These are phyloP conservation scores for Salix udensis DNA, from an alignment of 345 rosid species.

Conservation along the genomic window DNA sequence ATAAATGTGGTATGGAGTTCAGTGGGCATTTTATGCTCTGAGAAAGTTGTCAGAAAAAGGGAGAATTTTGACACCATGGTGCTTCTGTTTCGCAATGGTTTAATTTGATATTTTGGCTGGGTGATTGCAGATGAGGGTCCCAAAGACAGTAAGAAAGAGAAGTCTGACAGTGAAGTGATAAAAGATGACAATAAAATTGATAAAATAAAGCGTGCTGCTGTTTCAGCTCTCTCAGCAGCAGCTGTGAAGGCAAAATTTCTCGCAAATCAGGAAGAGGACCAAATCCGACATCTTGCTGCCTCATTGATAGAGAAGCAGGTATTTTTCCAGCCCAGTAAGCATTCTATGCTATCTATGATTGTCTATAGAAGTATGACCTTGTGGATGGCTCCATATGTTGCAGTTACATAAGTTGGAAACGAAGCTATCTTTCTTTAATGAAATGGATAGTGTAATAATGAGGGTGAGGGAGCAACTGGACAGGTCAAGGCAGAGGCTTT, in stretches of 20 bases:
- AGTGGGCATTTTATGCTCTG: neutral
- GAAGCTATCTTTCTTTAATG: constrained; percentile 78
- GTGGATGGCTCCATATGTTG: constrained; percentile 12
- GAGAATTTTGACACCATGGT: neutral
- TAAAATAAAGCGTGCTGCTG: constrained; percentile 71
- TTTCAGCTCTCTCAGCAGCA: constrained; percentile 85
- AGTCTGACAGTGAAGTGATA: constrained; percentile 34
- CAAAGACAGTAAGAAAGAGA: constrained; percentile 38
- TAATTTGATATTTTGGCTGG: neutral
- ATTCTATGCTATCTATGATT: neutral
- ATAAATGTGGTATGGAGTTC: neutral
- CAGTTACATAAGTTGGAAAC: constrained; percentile 88
- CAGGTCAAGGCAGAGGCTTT: constrained; percentile 81
- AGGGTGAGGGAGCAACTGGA: constrained; percentile 88
- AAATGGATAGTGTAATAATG: constrained; percentile 57
- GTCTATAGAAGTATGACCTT: neutral
- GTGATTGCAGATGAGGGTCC: constrained; percentile 26
- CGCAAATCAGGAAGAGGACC: constrained; percentile 81
- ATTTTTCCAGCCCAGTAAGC: neutral
- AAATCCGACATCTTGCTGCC: constrained; percentile 65
- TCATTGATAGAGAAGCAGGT: constrained; percentile 89
- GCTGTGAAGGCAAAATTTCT: constrained; percentile 89
- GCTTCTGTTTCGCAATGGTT: neutral
- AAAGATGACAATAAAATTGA: constrained; percentile 48
- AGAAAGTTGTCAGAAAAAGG: neutral